These are phyloP conservation scores for Phaffia australis DNA, from an alignment of 768 basidiomycete genomes.

Conservation along the genomic window DNA sequence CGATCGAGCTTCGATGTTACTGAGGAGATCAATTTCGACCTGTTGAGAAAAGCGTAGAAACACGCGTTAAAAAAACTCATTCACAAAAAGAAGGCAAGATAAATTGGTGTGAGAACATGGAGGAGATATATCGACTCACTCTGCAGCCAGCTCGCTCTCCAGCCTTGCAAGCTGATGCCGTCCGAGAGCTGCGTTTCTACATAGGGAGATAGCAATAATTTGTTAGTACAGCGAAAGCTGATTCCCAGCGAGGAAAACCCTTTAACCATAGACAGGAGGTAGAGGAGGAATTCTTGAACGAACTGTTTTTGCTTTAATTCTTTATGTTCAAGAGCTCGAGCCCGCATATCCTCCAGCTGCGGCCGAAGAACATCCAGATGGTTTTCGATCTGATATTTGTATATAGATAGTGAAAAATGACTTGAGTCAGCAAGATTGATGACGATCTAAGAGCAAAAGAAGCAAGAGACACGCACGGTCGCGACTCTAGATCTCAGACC, in stretches of 20 bases:
- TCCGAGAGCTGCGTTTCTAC: slow-evolving; percentile 5
- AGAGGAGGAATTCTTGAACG: too few species aligned
- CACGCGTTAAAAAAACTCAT: neutral
- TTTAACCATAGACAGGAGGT: too few species aligned
- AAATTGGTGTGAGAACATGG: neutral
- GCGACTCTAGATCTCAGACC: slow-evolving; percentile 8
- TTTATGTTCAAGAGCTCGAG: neutral
- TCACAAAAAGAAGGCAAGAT: neutral
- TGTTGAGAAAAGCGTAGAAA: neutral
- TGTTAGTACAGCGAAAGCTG: too few species aligned
- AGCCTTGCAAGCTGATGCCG: slow-evolving; percentile 12
- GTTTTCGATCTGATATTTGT: slow-evolving; percentile 8
- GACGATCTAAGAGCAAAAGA: too few species aligned
- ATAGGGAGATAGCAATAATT: too few species aligned
- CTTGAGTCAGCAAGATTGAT: neutral
- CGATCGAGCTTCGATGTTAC: slow-evolving; percentile 12
- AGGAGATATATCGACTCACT: slow-evolving; percentile 9
- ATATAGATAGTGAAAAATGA: neutral
- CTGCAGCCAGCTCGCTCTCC: slow-evolving; percentile 13
- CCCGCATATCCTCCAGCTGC: slow-evolving; percentile 1
- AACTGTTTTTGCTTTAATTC: slow-evolving; percentile 1
- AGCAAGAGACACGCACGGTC: neutral
- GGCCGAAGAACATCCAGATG: slow-evolving; percentile 15
- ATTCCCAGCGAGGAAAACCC: too few species aligned
- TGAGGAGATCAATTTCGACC: slow-evolving; percentile 20